Conservation (phyloP, 2,329 filamentous ascomycete species). For the Trichoderma hamatum region DNA sequence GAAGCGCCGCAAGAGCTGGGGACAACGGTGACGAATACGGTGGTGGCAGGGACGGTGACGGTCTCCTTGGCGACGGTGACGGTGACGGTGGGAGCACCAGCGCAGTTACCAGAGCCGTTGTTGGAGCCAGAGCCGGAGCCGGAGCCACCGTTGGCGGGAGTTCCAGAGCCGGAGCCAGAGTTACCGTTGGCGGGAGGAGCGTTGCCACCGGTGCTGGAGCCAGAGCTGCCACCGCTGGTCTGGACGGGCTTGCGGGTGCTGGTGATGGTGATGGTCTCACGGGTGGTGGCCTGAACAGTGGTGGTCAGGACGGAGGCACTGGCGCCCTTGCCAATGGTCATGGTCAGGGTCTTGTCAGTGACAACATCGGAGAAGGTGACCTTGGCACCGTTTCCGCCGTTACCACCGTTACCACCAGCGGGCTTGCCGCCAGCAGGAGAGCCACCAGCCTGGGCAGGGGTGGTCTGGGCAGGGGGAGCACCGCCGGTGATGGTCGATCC, state of each 20-base stretch:
- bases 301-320: slow-evolving; percentile 44
- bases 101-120: slow-evolving; percentile 14
- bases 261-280: slow-evolving; percentile 43
- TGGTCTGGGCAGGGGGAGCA: slow-evolving; percentile 32
- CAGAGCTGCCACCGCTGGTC: slow-evolving; percentile 29
- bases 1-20: slow-evolving; percentile 29
- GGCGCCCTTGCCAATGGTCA: slow-evolving; percentile 39
- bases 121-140: slow-evolving; percentile 21
- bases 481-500: slow-evolving; percentile 45
- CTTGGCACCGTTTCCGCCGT: slow-evolving; percentile 25
- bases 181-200: slow-evolving; percentile 29
- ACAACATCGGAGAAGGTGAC: slow-evolving; percentile 36
- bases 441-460: slow-evolving; percentile 29
- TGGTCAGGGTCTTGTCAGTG: slow-evolving; percentile 41
- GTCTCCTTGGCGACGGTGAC: slow-evolving; percentile 34
- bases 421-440: slow-evolving; percentile 15
- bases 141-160: background rate
- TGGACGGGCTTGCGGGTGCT: slow-evolving; percentile 33
- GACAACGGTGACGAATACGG: slow-evolving; percentile 42
- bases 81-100: slow-evolving; percentile 33
- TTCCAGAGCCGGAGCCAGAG: slow-evolving; percentile 16
- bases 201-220: slow-evolving; percentile 18
- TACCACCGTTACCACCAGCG: too few relatives aligned
- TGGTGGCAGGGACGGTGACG: slow-evolving; percentile 39
- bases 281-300: slow-evolving; percentile 48